Evolutionary conservation across 257 asterid species (phyloP), one percentile per base, ranked within the genome.

Genomic region (Cinchona pubescens): DNA sequence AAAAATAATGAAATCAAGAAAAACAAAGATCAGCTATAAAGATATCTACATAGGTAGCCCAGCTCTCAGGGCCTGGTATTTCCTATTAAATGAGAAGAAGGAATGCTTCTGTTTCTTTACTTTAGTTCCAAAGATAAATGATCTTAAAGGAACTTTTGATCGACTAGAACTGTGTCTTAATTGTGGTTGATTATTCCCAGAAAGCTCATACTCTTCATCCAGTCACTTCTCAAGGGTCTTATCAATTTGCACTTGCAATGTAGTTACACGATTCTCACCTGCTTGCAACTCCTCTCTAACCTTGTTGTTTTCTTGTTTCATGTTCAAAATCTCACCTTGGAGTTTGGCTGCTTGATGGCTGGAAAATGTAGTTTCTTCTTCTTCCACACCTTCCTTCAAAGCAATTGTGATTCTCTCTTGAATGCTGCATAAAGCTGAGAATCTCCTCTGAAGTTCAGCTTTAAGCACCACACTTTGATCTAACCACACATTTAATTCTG

Each of bases 261-360:
- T 23, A 23, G 85, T 85, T 43, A 87, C 89, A 42, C 87, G 91
- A 70, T 89, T 96, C 6, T 81, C 80, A 35, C 96, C 96, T 4
- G 94, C 76, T 77, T 89, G 88, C 16, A 94, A 85, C 76, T 94
- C 96, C 74, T 88, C 92, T 65, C 88, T 88, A 0, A 94, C 96
- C 86, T 85, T 92, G 74, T 85, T 90, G 85, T 92, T 94, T 75
- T 94, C 99, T 73, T 92, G 99, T 79, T 91, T 91, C 99, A 92
- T 94, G 86, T 89, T 92, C 88, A 87, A 58, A 65, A 88, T 83
- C 85, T 94, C 98, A 37, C 99, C 99, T 80, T 92, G 97, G 78
- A 92, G 78, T 72, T 88, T 92, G 68, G 99, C 99, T 60, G 99
- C 99, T 80, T 92, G 97, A 67, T 94, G 97, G 80, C 92, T 94